Percentiles rank a stretch among this genome's conserved stretches.
Conservation (phyloP, 1,284 basidiomycete genomes). For the Pholiota adiposa region DNA sequence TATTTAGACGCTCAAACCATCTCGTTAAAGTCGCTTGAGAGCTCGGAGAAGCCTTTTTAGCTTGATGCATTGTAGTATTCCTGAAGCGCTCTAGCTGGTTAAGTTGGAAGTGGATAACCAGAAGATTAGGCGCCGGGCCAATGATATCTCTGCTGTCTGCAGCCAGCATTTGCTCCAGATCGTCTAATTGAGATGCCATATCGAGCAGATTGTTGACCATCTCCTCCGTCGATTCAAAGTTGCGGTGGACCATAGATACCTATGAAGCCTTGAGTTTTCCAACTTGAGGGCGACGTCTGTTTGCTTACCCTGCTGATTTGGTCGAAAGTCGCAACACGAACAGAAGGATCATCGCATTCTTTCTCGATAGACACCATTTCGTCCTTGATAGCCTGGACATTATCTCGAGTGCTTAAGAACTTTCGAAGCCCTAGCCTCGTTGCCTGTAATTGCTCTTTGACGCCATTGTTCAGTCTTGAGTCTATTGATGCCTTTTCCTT, state of each 20-base stretch:
- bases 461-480: conserved; percentile 88
- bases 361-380: conserved; percentile 91
- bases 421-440: conserved; percentile 90
- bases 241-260: conserved; percentile 95
- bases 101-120: conserved; percentile 91
- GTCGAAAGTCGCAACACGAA: conserved; percentile 82
- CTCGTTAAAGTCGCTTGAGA: conserved; percentile 72
- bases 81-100: conserved; percentile 91
- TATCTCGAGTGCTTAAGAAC: conserved; percentile 80
- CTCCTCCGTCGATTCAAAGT: conserved; percentile 94
- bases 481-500: conserved; percentile 98
- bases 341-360: conserved; percentile 75
- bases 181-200: conserved; percentile 85
- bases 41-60: conserved; percentile 80
- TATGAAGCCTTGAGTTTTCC: conserved; percentile 35
- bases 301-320: conserved; percentile 86
- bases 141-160: conserved; percentile 75
- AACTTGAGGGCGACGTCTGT: background rate
- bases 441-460: conserved; percentile 92
- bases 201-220: conserved; percentile 92
- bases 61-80: conserved; percentile 92
- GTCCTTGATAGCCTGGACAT: conserved; percentile 89
- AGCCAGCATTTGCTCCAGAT: conserved; percentile 80
- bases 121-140: conserved; percentile 86
- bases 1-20: conserved; percentile 90